Evolutionary conservation across 225 moss, liverwort and hornwort species (phyloP).

Genomic region (Pleurozium schreberi): DNA sequence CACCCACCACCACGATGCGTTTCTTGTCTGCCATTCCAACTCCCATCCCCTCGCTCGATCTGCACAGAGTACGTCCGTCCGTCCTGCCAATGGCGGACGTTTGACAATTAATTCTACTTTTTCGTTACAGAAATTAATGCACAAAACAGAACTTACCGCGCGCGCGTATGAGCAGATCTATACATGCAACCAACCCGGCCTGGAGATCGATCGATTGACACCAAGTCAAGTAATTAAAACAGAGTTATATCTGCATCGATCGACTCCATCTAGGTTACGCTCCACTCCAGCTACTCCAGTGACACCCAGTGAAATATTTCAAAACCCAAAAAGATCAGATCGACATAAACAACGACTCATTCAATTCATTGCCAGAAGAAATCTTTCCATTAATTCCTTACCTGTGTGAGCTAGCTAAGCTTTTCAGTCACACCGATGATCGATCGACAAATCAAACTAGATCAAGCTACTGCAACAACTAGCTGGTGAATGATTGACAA

Average conservation of each 20-base stretch:
- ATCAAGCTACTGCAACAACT: background rate
- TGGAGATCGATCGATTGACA: too few relatives aligned
- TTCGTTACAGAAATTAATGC: background rate
- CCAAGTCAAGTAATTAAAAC: background rate
- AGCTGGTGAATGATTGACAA: background rate
- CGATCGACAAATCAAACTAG: background rate
- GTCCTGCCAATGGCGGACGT: background rate
- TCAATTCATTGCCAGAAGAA: background rate
- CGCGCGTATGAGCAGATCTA: background rate
- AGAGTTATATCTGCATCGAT: background rate
- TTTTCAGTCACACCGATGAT: background rate
- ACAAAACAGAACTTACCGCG: background rate
- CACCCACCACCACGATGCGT: conserved; percentile 70
- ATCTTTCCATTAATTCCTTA: background rate
- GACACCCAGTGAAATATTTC: background rate
- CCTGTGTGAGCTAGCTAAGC: background rate
- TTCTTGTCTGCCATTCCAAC: conserved; percentile 14
- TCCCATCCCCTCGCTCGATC: background rate
- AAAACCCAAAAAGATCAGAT: background rate
- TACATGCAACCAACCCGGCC: background rate
- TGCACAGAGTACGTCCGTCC: background rate
- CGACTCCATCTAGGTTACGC: background rate
- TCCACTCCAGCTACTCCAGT: background rate
- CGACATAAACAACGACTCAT: background rate
- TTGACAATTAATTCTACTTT: background rate